Conservation (phyloP, 2,329 filamentous ascomycete genomes). For the Fusarium euwallaceae region DNA sequence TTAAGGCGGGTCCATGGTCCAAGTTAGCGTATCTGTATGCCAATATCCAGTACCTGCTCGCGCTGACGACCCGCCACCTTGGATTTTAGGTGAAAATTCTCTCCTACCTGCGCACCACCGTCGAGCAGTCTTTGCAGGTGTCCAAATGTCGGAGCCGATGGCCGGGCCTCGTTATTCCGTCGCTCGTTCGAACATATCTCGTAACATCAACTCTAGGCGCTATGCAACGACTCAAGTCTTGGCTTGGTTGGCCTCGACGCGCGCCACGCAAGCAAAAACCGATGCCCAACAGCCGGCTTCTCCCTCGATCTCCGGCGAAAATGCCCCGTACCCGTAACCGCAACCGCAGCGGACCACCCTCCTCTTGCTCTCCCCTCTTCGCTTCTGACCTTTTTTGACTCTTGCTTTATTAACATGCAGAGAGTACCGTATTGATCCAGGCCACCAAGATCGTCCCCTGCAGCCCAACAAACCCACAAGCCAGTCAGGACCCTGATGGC, state of each 20-base stretch:
- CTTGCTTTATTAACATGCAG: background rate
- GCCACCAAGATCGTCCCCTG: slow-evolving; percentile 36
- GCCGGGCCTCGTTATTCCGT: slow-evolving; percentile 30
- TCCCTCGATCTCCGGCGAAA: background rate
- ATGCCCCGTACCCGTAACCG: slow-evolving; percentile 1
- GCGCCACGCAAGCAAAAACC: slow-evolving; percentile 12
- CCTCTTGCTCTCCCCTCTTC: slow-evolving; percentile 8
- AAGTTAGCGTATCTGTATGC: slow-evolving; percentile 29
- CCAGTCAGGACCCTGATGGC: slow-evolving; percentile 28
- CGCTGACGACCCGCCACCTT: slow-evolving; percentile 31
- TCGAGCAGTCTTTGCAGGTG: slow-evolving; percentile 8
- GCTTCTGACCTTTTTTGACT: background rate
- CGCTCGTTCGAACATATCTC: slow-evolving; percentile 20
- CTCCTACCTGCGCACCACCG: background rate
- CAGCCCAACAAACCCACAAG: slow-evolving; percentile 18
- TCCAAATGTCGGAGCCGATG: slow-evolving; percentile 41
- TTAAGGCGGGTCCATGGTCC: slow-evolving; percentile 29
- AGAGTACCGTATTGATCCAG: slow-evolving; percentile 17
- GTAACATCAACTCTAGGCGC: slow-evolving; percentile 36
- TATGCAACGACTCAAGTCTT: slow-evolving; percentile 25
- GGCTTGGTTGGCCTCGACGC: slow-evolving; percentile 9
- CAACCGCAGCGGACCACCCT: slow-evolving; percentile 1
- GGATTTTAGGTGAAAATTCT: slow-evolving; percentile 40
- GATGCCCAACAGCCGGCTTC: background rate
- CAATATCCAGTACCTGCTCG: slow-evolving; percentile 29